These are phyloP conservation scores for Gymnopilus dilepis DNA, from an alignment of 768 basidiomycete genomes.

Conservation along the genomic window DNA sequence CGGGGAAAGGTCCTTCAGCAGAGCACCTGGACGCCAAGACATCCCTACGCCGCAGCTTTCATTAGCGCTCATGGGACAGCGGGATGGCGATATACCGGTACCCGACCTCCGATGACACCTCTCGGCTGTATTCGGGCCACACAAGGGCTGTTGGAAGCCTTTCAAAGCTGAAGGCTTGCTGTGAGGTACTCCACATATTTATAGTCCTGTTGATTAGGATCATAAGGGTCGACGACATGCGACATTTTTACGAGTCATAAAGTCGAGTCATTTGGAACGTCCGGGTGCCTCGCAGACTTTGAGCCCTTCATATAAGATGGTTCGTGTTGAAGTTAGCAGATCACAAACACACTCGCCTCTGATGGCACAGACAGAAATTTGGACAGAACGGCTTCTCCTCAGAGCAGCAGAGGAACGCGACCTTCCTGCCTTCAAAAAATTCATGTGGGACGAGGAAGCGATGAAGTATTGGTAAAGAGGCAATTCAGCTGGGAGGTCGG, in stretches of 20 bases:
- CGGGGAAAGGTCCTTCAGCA: neutral
- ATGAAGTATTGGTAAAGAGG: constrained; percentile 29
- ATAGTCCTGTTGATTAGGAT: neutral
- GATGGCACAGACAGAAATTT: constrained; percentile 23
- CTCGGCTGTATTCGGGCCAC: neutral
- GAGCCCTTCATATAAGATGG: neutral
- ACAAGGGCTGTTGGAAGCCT: neutral
- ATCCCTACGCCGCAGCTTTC: neutral
- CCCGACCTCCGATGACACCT: neutral
- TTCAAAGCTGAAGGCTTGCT: neutral
- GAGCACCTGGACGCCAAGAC: neutral
- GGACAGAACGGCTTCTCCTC: constrained; percentile 26
- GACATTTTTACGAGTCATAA: neutral
- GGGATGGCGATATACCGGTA: neutral
- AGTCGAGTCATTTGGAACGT: neutral
- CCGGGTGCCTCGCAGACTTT: neutral
- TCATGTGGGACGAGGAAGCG: constrained; percentile 22
- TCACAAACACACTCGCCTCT: neutral
- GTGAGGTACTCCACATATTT: neutral
- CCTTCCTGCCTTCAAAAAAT: constrained; percentile 19
- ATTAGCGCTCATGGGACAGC: neutral
- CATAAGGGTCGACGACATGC: neutral
- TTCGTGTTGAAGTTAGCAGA: neutral
- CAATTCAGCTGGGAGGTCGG: neutral
- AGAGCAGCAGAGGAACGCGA: constrained; percentile 23